These are phyloP conservation scores for Trametopsis cervina DNA, from an alignment of 768 basidiomycete genomes.

Conservation along the genomic window DNA sequence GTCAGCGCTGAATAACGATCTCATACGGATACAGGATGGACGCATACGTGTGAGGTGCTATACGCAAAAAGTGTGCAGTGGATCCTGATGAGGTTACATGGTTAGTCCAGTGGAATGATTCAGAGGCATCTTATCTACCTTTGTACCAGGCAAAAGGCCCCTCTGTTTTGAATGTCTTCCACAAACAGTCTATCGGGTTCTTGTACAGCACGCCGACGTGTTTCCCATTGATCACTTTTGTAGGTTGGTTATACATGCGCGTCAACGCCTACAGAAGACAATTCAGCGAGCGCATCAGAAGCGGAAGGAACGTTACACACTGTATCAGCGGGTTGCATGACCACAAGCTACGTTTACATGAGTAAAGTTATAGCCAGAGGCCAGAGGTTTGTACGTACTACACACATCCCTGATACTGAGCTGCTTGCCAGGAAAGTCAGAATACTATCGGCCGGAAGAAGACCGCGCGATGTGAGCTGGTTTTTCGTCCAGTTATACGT, in stretches of 20 bases:
- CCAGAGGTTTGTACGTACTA: constrained; percentile 45
- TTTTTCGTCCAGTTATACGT: constrained; percentile 93
- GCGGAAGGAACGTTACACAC: constrained; percentile 32
- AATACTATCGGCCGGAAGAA: constrained; percentile 68
- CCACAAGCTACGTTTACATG: constrained; percentile 49
- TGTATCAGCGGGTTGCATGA: constrained; percentile 94
- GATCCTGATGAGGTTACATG: constrained; percentile 71
- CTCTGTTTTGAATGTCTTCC: constrained; percentile 91
- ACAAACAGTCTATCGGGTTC: constrained; percentile 92
- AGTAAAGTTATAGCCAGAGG: background rate
- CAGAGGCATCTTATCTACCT: no score
- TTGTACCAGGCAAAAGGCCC: constrained; percentile 96
- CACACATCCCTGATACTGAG: constrained; percentile 84
- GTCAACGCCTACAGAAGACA: constrained; percentile 61
- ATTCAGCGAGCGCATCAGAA: background rate
- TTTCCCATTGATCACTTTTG: constrained; percentile 59
- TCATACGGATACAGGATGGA: constrained; percentile 5
- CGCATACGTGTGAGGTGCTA: constrained; percentile 80
- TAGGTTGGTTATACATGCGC: constrained; percentile 95
- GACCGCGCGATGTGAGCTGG: constrained; percentile 58
- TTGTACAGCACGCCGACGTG: constrained; percentile 74
- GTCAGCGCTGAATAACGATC: background rate
- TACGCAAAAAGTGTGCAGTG: constrained; percentile 88
- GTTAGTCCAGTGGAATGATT: background rate
- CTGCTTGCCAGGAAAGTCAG: constrained; percentile 88